Evolutionary conservation across 768 basidiomycete species (phyloP).

Genomic region (Leccinum broughii): DNA sequence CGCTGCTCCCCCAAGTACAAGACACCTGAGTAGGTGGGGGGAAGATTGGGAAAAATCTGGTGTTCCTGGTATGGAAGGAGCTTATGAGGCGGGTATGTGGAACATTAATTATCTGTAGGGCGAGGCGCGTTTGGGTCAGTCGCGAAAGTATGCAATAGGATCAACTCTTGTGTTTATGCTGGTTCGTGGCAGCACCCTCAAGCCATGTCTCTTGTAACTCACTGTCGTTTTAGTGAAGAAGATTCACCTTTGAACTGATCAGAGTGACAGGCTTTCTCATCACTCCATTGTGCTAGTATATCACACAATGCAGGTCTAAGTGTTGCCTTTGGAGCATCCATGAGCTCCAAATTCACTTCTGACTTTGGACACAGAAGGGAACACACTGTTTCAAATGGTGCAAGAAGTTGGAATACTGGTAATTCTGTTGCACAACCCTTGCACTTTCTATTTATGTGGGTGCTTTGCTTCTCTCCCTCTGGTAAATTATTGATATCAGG

Average conservation of each 20-base stretch:
- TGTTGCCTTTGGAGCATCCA: too few species aligned
- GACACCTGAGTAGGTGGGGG: slow-evolving; percentile 78
- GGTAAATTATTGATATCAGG: not conserved
- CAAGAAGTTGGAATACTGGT: not conserved
- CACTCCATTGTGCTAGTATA: slow-evolving; percentile 69
- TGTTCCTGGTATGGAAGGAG: slow-evolving; percentile 57
- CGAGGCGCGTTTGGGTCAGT: slow-evolving; percentile 93
- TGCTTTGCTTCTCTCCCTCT: not conserved
- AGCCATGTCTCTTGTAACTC: not conserved
- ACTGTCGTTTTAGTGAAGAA: slow-evolving; percentile 67
- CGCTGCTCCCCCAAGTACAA: slow-evolving; percentile 38
- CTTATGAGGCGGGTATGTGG: not conserved
- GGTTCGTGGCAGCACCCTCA: slow-evolving; percentile 40
- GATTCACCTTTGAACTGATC: slow-evolving; percentile 72
- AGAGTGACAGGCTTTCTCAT: slow-evolving; percentile 83
- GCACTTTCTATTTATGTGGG: not conserved
- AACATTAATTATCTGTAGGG: slow-evolving; percentile 49
- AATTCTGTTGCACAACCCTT: not conserved
- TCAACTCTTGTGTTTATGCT: slow-evolving; percentile 83
- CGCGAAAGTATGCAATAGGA: slow-evolving; percentile 88
- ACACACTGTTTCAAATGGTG: too few species aligned
- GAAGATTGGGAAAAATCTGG: slow-evolving; percentile 92
- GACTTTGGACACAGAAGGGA: too few species aligned
- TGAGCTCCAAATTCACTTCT: too few species aligned
- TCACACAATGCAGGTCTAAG: too few species aligned